Evolutionary conservation across 2,329 filamentous ascomycete species (phyloP).

Genomic region (Remersonia thermophila): DNA sequence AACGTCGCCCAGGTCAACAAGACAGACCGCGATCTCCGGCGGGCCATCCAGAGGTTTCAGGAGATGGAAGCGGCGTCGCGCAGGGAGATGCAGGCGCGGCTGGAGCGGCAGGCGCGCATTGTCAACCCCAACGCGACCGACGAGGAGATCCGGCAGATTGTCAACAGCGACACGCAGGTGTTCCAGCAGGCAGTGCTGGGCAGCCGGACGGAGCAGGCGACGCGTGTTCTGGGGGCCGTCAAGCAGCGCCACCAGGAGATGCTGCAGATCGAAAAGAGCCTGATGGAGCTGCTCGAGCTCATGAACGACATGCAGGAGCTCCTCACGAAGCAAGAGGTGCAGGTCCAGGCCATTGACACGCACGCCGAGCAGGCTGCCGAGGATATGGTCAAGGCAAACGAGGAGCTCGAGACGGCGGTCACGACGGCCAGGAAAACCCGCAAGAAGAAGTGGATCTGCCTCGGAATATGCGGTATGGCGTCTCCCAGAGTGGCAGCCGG

Average conservation of each 20-base stretch:
- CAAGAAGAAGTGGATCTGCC: slow-evolving; percentile 95
- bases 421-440: slow-evolving; percentile 66
- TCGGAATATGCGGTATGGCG: slow-evolving; percentile 55
- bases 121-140: slow-evolving; percentile 72
- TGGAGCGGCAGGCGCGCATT: slow-evolving; percentile 82
- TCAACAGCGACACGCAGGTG: slow-evolving; percentile 65
- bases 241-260: slow-evolving; percentile 75
- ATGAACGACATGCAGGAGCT: slow-evolving; percentile 84
- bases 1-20: slow-evolving; percentile 73
- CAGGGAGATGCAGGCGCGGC: slow-evolving; percentile 68
- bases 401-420: slow-evolving; percentile 71
- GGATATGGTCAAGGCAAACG: slow-evolving; percentile 75
- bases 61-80: slow-evolving; percentile 68
- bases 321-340: slow-evolving; percentile 73
- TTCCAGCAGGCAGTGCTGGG: slow-evolving; percentile 81
- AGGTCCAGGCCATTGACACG: slow-evolving; percentile 69
- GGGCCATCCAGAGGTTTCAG: slow-evolving; percentile 72
- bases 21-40: slow-evolving; percentile 67
- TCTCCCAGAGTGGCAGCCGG: too few species aligned
- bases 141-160: slow-evolving; percentile 62
- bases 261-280: slow-evolving; percentile 81
- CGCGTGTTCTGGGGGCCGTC: slow-evolving; percentile 66
- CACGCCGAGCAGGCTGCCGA: slow-evolving; percentile 76
- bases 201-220: slow-evolving; percentile 69
- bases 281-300: slow-evolving; percentile 75